Evolutionary conservation across 75 land plant species (phyloP).

Genomic region (Pseudotsuga menziesii): DNA sequence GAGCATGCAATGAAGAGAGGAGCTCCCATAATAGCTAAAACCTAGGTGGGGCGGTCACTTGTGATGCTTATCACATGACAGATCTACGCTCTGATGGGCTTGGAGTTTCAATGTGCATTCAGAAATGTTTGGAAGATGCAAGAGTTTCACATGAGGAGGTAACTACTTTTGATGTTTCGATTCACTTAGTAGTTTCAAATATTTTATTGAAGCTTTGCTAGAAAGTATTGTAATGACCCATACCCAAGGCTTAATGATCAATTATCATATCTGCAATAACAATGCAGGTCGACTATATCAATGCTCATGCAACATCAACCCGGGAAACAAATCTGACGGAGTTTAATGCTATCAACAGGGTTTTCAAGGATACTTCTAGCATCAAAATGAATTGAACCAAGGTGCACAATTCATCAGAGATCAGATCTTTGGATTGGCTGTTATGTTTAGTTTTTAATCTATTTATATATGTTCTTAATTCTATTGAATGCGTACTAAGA

Average conservation of each 20-base stretch:
- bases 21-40: too few species aligned
- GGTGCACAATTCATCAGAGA: slow-evolving; percentile 13
- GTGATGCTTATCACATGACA: slow-evolving; percentile 58
- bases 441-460: not conserved
- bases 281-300: slow-evolving; percentile 48
- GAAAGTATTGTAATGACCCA: not conserved
- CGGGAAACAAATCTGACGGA: slow-evolving; percentile 52
- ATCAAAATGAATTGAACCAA: slow-evolving; percentile 58
- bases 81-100: slow-evolving; percentile 53
- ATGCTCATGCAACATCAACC: slow-evolving; percentile 58
- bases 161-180: not conserved
- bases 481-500: not conserved
- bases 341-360: slow-evolving; percentile 51
- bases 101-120: slow-evolving; percentile 47
- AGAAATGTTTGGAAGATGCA: slow-evolving; percentile 32
- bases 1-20: slow-evolving; percentile 47
- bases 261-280: not conserved
- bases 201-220: not conserved
- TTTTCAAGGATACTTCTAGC: slow-evolving; percentile 46
- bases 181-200: too few species aligned
- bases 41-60: slow-evolving; percentile 17
- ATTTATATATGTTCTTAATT: not conserved
- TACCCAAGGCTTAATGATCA: not conserved
- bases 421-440: too few species aligned
- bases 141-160: slow-evolving; percentile 12